Evolutionary conservation across 108 stramenopile species (phyloP), one percentile per base, ranked within the genome.

Genomic region (Aurantiochytrium sp.): DNA sequence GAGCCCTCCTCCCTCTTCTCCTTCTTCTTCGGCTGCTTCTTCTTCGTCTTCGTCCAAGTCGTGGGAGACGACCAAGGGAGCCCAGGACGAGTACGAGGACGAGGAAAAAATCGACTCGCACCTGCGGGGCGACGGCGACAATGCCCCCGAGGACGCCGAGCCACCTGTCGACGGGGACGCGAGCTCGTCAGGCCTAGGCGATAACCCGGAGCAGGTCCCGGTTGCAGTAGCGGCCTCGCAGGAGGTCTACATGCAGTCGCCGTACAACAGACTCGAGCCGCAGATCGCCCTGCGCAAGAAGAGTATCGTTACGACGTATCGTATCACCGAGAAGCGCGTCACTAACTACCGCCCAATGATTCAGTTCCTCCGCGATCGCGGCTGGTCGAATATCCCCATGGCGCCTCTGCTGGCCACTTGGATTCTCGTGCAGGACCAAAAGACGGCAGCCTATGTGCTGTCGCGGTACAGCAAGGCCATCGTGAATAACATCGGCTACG

Each of bases 341-440:
- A 81, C 73, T 24, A 81, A 81, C 73, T 81, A 81, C 4, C 10
- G 45, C 10, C 73, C 73, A 37, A 81, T 81, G 73, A 81, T 81
- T 41, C 24, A 41, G 24, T 41, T 48, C n/a, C 45, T 81, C 1
- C 39, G 45, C 27, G 73, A 27, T 6, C 39, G 45, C 42, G 73
- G 73, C n/a, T 81, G 73, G 73, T 48, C 42, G 0, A 48, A 81
- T 24, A 81, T 81, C 1, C 73, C 39, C 39, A n/a, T 27, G 42
- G 73, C 73, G 17, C 73, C 73, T 12, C 73, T 81, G 15, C 73
- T 81, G 36, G 39, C 73, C 12, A 48, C 42, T 12, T 81, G 39
- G 39, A 81, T 81, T 42, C 39, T 81, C 21, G 73, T 81, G 39
- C 73, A 81, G 73, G 73, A 81, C 24, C 73, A 81, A 48, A 81